Base-by-base conservation (phyloP, 2,329 filamentous ascomycete genomes). In the Sporothrix dimorphospora region DNA sequence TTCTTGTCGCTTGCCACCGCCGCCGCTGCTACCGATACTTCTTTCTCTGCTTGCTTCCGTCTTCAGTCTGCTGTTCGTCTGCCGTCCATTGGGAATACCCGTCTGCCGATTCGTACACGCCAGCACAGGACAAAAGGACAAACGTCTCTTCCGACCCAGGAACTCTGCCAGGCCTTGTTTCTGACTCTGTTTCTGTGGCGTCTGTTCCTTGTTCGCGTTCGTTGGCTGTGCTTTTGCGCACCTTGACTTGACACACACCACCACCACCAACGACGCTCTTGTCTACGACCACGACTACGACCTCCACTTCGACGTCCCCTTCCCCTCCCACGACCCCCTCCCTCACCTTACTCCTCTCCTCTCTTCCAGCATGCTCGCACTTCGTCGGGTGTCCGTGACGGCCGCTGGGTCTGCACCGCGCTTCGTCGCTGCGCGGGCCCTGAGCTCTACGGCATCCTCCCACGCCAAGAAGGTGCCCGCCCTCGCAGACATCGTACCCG, bases 401-500 rank as follows among this genome's bases (percentile, higher is more conserved):
- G 47, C 45, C 30, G 49, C 47, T 5, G 24, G 59, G 19, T 76
- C 82, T 83, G 74, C 86, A 85, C 78, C 82, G 83, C 76, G 79
- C 81, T 34, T 42, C 9, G n/a, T 12, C 6, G 47, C 34, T 71
- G 79, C 86, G 74, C 86, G 90, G 77, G 9, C 45, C 11, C 87
- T 92, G 79, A 85, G 85, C 79, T 86, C 87, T 72, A 88, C 89
- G 72, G 80, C 85, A 72, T 74, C 80, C 7, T 34, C 75, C 78
- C 80, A 80, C 14, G 57, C 57, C 21, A 42, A 63, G 38, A 69
- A 49, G 72, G 84, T 90, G 24, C 96, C 96, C n/a, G 90, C 92
- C 49, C 88, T 99, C 76, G 91, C 92, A 80, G 94, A 99, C 82
- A 90, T 99, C 78, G 85, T 91, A 61, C 88, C 91, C 66, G 85